Evolutionary conservation across 257 asterid genomes (phyloP), one percentile per base, ranked within the genome.

Genomic region (Echium plantagineum): DNA sequence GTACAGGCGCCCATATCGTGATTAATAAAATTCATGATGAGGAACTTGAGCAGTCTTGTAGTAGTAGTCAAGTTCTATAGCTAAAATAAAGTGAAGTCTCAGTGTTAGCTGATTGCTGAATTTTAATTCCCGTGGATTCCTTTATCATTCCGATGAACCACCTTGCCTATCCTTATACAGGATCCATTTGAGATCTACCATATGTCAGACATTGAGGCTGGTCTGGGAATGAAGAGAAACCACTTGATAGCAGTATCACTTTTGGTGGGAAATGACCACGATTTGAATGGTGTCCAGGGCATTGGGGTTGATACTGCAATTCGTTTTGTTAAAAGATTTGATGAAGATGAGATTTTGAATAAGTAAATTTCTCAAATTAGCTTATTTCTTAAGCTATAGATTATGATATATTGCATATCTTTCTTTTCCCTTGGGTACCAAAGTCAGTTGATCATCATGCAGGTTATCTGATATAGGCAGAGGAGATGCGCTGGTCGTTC

Each of bases 121-220:
- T 28, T 28, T 28, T 28, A 3, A 2, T 28, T 28, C 55, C 46
- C 48, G 22, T 5, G 47, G 21, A 24, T 8, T 15, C 8, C 15
- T 32, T n/a, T 9, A 12, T 17, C 55, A 53, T 55, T 63, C 35
- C 18, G 5, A 15, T 38, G 47, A 16, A 46, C 58, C 19, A 58
- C 65, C 63, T 65, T 30, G 49, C 65, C 62, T 72, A 47, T 53
- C 63, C 62, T 65, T 71, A 67, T 65, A 60, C 85, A 93, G 99
- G 97, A 89, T 63, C 95, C 99, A 59, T 74, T 89, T 69, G 99
- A 93, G 70, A 86, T 89, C 84, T 93, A 93, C 71, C 55, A 72
- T 71, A 75, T 86, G 51, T 76, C 89, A 17, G 99, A 89, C 71
- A 83, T 93, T 58, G 96, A 89, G 77, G 72, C 81, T 60, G 84